Percentiles rank a stretch among this genome's conserved stretches.
Conservation (phyloP, 352 stramenopile genomes). For the Pilasporangium apinafurcum region DNA sequence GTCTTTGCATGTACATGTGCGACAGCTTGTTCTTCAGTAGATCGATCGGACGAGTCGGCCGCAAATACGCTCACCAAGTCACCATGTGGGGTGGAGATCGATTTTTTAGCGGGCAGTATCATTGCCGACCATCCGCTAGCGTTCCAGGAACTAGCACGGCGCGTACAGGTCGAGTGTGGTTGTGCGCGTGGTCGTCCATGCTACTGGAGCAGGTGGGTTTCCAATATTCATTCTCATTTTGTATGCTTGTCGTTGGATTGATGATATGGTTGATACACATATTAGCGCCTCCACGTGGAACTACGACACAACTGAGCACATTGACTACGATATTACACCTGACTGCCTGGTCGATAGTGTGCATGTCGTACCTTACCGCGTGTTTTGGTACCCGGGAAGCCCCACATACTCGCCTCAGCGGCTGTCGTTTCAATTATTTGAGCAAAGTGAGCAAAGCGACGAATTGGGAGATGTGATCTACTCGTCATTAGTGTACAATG, state of each 20-base stretch:
- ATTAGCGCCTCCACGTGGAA: constrained; percentile 7
- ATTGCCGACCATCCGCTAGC: constrained; percentile 14
- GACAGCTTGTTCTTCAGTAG: constrained; percentile 39
- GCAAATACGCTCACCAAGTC: constrained; percentile 42
- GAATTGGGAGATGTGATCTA: constrained; percentile 22
- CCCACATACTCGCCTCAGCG: constrained; percentile 58
- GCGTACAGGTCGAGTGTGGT: constrained; percentile 55
- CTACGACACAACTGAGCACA: constrained; percentile 26
- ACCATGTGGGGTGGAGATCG: constrained; percentile 24
- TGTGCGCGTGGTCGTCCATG: constrained; percentile 49
- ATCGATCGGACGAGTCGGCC: constrained; percentile 37
- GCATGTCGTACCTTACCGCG: constrained; percentile 54
- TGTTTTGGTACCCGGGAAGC: constrained; percentile 66
- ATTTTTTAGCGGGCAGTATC: constrained; percentile 12
- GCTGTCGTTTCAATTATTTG: constrained; percentile 54
- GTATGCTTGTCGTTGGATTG: no score
- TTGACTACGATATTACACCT: constrained; percentile 50
- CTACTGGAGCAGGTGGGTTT: constrained; percentile 75
- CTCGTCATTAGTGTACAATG: constrained; percentile 39
- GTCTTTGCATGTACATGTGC: no score
- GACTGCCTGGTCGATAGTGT: constrained; percentile 39
- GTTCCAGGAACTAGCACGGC: constrained; percentile 27
- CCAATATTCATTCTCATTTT: neutral
- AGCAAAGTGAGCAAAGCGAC: constrained; percentile 10
- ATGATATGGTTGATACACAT: no score